These are phyloP conservation scores for Malus hybrid DNA, from an alignment of 331 rosid genomes.

Conservation along the genomic window DNA sequence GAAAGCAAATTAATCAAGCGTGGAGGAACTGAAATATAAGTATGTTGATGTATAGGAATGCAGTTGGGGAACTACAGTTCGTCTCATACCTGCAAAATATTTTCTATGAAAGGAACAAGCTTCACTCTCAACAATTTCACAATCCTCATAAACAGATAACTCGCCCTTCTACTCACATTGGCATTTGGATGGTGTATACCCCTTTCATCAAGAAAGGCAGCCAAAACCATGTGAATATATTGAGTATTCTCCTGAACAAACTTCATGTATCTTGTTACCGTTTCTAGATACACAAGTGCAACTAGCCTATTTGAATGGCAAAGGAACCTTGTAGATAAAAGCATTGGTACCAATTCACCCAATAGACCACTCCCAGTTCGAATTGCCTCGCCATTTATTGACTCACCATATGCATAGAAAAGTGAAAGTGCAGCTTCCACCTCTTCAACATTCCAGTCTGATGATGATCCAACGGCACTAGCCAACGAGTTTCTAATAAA, in stretches of 20 bases:
- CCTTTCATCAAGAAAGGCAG: slow-evolving; percentile 95
- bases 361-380: slow-evolving; percentile 58
- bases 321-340: slow-evolving; percentile 71
- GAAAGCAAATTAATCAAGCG: background rate
- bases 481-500: slow-evolving; percentile 64
- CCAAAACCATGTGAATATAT: slow-evolving; percentile 64
- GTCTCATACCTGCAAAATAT: slow-evolving; percentile 75
- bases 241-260: slow-evolving; percentile 73
- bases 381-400: slow-evolving; percentile 65
- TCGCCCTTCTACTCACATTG: slow-evolving; percentile 84
- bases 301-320: slow-evolving; percentile 91
- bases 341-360: slow-evolving; percentile 70
- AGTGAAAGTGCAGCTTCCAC: slow-evolving; percentile 93
- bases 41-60: slow-evolving; percentile 2
- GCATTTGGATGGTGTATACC: slow-evolving; percentile 84
- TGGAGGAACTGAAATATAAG: background rate
- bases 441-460: slow-evolving; percentile 79
- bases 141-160: slow-evolving; percentile 91
- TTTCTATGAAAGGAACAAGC: slow-evolving; percentile 77
- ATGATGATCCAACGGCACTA: slow-evolving; percentile 55
- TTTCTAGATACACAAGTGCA: slow-evolving; percentile 90
- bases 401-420: slow-evolving; percentile 88
- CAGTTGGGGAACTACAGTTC: slow-evolving; percentile 1
- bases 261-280: slow-evolving; percentile 75
- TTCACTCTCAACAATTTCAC: slow-evolving; percentile 84